phyloP scores from a whole-genome alignment of 306 rosid species.

The Echinosophora koreensis region DNA sequence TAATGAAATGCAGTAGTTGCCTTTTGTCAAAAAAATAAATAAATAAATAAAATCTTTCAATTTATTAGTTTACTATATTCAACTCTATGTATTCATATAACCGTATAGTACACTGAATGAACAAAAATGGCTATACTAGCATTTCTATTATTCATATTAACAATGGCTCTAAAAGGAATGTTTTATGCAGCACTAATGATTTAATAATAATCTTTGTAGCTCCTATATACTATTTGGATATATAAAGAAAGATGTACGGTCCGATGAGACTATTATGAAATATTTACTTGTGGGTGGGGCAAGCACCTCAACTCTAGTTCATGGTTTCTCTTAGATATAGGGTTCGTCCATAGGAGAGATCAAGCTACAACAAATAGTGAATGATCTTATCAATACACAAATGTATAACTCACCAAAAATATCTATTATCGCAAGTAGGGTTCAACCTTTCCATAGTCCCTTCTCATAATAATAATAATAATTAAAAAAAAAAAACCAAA shows the following conservation, averaged over 20 bases:
- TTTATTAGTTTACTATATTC: background rate
- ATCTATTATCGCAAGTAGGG: background rate
- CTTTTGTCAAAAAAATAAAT: no score
- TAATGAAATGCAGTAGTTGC: no score
- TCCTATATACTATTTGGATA: background rate
- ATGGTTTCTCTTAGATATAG: background rate
- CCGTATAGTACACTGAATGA: background rate
- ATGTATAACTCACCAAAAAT: background rate
- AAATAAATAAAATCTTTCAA: background rate
- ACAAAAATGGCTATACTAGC: background rate
- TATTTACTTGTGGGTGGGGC: background rate
- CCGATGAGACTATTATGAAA: background rate
- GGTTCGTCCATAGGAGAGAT: background rate
- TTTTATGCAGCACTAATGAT: background rate
- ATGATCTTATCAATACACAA: constrained; percentile 2
- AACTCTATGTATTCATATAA: background rate
- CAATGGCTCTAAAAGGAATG: background rate
- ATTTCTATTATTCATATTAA: background rate
- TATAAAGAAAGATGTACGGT: background rate
- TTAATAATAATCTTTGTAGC: constrained; percentile 7
- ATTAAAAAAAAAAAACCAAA: no score
- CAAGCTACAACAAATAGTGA: background rate
- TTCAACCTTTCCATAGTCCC: background rate
- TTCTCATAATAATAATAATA: background rate
- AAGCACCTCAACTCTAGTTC: background rate